These are phyloP conservation scores for Rhodosporidiobolus sp. DNA, from an alignment of 768 basidiomycete genomes.

Conservation along the genomic window DNA sequence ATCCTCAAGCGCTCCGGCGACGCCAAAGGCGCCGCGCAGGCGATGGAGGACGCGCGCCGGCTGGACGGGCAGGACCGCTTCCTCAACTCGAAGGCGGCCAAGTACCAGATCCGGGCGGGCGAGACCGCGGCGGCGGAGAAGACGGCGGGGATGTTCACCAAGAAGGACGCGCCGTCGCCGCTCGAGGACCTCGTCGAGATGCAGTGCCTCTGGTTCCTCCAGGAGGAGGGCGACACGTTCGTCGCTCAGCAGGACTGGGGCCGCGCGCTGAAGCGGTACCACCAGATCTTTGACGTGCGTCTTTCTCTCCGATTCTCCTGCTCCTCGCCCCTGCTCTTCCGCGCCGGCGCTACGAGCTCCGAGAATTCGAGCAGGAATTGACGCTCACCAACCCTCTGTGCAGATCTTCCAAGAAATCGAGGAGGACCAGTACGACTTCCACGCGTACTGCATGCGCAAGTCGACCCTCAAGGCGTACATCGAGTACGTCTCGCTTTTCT, in stretches of 20 bases:
- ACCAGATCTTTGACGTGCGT: constrained; percentile 67
- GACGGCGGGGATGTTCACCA: constrained; percentile 82
- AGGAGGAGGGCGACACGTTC: constrained; percentile 75
- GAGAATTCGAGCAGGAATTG: background rate
- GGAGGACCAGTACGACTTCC: constrained; percentile 97
- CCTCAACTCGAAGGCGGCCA: constrained; percentile 87
- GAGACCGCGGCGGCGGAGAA: constrained; percentile 69
- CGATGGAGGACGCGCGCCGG: constrained; percentile 73
- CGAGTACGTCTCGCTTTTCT: constrained; percentile 59
- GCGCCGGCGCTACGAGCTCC: no score
- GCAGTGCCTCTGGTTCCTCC: constrained; percentile 84
- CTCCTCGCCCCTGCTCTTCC: background rate
- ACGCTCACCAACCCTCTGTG: background rate
- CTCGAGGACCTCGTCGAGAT: constrained; percentile 85
- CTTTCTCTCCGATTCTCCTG: background rate
- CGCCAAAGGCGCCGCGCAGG: constrained; percentile 64
- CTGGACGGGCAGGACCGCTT: constrained; percentile 94
- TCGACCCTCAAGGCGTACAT: constrained; percentile 81
- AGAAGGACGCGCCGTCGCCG: constrained; percentile 81
- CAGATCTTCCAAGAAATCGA: constrained; percentile 73
- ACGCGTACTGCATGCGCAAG: constrained; percentile 86
- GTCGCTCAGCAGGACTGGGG: constrained; percentile 63
- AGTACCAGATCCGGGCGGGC: constrained; percentile 82
- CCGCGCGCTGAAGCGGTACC: constrained; percentile 80
- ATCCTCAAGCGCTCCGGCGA: constrained; percentile 85